phyloP scores from a whole-genome alignment of 495 filamentous ascomycete species.

The Podospora tetraspora region DNA sequence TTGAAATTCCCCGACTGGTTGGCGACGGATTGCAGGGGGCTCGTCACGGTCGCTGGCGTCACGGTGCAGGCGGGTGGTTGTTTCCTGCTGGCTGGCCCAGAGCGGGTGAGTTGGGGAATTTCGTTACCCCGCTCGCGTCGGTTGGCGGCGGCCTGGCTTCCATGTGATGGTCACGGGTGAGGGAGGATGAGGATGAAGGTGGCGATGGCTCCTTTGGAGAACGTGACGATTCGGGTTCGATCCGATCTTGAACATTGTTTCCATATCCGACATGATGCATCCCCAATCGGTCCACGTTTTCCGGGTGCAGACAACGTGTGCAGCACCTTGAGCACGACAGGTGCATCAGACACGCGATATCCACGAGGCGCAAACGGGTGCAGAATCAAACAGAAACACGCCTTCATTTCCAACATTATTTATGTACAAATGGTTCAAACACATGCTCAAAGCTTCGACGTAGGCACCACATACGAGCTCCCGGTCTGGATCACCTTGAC shows the following conservation, averaged over 20 bases:
- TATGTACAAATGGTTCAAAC: neutral
- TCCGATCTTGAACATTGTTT: neutral
- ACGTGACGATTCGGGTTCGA: neutral
- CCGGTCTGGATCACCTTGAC: slow-evolving; percentile 36
- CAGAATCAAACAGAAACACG: neutral
- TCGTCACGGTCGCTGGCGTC: slow-evolving; percentile 2
- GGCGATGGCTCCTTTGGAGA: neutral
- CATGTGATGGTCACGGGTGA: neutral
- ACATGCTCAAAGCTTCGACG: slow-evolving; percentile 16
- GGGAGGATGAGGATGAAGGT: neutral
- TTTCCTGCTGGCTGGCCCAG: neutral
- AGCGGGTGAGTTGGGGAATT: neutral
- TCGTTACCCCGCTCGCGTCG: neutral
- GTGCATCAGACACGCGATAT: neutral
- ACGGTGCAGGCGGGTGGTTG: slow-evolving; percentile 3
- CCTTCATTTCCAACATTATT: neutral
- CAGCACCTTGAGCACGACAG: no score
- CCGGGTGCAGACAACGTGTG: neutral
- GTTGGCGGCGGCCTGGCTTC: neutral
- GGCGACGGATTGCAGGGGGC: no score
- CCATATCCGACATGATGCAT: neutral
- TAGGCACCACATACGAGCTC: slow-evolving; percentile 13
- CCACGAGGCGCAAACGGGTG: neutral
- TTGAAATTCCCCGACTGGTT: neutral
- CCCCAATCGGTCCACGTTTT: neutral